Percentiles rank a stretch among this genome's conserved stretches.
Conservation (phyloP, 768 basidiomycete genomes). For the Pleurotus giganteus region DNA sequence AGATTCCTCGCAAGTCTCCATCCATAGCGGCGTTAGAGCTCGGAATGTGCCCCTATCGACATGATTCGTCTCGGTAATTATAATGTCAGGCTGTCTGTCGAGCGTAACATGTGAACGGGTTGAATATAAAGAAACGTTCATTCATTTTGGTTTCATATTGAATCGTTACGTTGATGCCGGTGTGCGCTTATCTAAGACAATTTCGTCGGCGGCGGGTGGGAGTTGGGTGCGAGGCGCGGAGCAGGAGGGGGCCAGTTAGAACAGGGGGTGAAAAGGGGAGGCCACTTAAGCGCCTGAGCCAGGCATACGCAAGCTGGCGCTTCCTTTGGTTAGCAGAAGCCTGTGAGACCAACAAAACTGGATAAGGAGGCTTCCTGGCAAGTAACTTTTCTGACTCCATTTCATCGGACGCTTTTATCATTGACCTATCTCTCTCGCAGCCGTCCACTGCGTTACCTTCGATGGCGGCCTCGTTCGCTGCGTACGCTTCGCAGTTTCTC, state of each 20-base stretch:
- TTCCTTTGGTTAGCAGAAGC: not conserved
- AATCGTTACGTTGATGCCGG: too few species aligned
- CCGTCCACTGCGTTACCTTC: constrained; percentile 12
- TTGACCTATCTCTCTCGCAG: constrained; percentile 1
- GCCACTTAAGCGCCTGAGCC: too few species aligned
- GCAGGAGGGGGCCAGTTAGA: too few species aligned
- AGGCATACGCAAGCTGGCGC: constrained; percentile 1
- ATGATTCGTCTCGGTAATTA: too few species aligned
- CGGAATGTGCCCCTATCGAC: not conserved
- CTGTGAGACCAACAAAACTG: constrained; percentile 5
- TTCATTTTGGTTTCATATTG: too few species aligned
- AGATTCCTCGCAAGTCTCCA: not conserved
- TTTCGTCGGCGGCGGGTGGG: too few species aligned
- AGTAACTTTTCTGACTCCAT: not conserved
- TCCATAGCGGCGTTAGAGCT: constrained; percentile 1
- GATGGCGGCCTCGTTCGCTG: constrained; percentile 72
- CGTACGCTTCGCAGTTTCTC: constrained; percentile 81
- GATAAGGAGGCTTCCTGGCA: constrained; percentile 4
- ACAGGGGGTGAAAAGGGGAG: too few species aligned
- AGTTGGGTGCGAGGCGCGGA: too few species aligned
- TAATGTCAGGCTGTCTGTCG: too few species aligned
- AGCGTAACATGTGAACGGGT: too few species aligned
- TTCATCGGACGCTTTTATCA: not conserved
- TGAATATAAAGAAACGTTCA: too few species aligned
- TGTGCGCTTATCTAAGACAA: too few species aligned